Base-by-base conservation (phyloP, 805 yeast genomes). In the Starmerella gropengiesseri region DNA sequence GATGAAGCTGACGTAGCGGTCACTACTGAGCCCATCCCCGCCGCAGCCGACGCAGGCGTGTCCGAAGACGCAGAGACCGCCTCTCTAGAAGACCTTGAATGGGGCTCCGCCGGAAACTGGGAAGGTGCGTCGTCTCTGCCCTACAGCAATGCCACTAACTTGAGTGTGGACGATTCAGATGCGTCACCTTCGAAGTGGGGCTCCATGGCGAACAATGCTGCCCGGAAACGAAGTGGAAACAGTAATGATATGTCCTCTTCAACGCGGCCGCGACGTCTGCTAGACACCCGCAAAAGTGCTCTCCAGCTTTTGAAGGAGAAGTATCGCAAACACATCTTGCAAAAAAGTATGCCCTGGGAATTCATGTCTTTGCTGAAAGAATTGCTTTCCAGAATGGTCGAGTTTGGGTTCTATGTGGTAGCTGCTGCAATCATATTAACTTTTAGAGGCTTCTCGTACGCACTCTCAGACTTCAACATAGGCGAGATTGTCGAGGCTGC, bases 401-500 rank as follows among this genome's bases (percentile, higher is more conserved):
- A 37, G 7, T 45, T 41, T 14, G 54, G 55, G 2, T 38, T 33
- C 16, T 40, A 43, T 14, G 39, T 43, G 8, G 40, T 50, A 3
- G 45, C 55, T 1, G 45, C 46, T 12, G 47, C 58, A 5, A 33
- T 54, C 13, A 17, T 48, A 2, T 26, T 50, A 28, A 16, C 52
- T 12, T 54, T 54, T 43, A 36, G 48, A 4, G 40, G 42, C 17
- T 36, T 50, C 40, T 49, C 45, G 3, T 29, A 25, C 8, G 32
- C 48, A n/a, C 12, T 31, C 12, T 35, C 37, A 5, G 30, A 34
- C 9, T 39, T 46, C 26, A 30, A 47, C 16, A 31, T 35, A 9
- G 41, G 37, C n/a, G 56, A 47, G 21, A 41, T 47, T 11, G 26
- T 53, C 3, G 31, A 46, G n/a, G 45, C 47, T 11, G 46, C 51